A percentile compares a stretch with the other conserved stretches of the same genome.
Evolutionary conservation across 2,329 filamentous ascomycete species (phyloP).

Genomic region (Cercospora nicotianae): DNA sequence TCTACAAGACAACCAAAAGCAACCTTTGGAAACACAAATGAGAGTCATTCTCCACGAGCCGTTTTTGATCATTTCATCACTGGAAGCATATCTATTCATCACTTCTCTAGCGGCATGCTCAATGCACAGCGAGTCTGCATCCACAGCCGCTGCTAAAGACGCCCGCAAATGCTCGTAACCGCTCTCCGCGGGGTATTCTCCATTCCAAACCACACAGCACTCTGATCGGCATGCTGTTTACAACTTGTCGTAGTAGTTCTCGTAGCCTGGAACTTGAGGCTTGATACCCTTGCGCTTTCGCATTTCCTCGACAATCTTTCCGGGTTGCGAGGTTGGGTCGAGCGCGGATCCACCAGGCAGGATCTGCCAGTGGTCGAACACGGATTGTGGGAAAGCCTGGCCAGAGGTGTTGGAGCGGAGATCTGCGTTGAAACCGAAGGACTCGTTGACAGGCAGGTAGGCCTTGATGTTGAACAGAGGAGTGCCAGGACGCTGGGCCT

Average conservation of each 20-base stretch:
- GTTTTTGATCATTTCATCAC: slow-evolving; percentile 23
- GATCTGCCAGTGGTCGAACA: slow-evolving; percentile 99
- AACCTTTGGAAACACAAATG: slow-evolving; percentile 26
- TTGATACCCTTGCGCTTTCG: slow-evolving; percentile 99
- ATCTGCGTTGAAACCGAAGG: slow-evolving; percentile 98
- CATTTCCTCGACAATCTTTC: slow-evolving; percentile 80
- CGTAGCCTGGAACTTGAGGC: slow-evolving; percentile 85
- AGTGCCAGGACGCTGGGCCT: slow-evolving; percentile 97
- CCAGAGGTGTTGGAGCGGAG: slow-evolving; percentile 90
- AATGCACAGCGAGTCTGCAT: slow-evolving; percentile 20
- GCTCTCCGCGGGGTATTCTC: slow-evolving; percentile 19
- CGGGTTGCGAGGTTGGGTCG: slow-evolving; percentile 78
- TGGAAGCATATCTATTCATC: slow-evolving; percentile 19
- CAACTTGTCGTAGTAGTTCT: slow-evolving; percentile 61
- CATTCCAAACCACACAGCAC: slow-evolving; percentile 19
- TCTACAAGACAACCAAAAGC: slow-evolving; percentile 26
- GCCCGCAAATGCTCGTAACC: slow-evolving; percentile 27
- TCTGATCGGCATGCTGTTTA: slow-evolving; percentile 29
- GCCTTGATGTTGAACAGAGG: slow-evolving; percentile 99
- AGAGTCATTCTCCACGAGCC: slow-evolving; percentile 26
- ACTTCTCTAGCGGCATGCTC: slow-evolving; percentile 23
- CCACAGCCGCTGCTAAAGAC: slow-evolving; percentile 23
- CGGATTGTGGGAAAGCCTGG: slow-evolving; percentile 97
- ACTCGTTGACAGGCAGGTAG: slow-evolving; percentile 94
- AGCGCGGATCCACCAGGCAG: slow-evolving; percentile 91